Conservation (phyloP, 495 filamentous ascomycete genomes). For the Trichoderma virens region DNA sequence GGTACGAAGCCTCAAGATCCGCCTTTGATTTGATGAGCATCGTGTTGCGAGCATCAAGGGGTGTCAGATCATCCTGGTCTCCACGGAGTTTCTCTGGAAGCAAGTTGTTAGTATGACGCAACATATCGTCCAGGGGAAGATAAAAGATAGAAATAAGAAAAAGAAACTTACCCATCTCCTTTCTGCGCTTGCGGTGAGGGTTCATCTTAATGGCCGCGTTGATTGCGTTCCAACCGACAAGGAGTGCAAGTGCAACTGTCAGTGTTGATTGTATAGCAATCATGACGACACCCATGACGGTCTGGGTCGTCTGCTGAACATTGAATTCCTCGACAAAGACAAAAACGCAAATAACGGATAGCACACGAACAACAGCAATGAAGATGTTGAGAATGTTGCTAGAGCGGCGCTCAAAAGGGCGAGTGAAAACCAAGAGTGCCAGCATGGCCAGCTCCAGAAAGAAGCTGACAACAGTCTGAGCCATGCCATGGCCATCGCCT, state of each 20-base stretch:
- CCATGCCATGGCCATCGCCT: slow-evolving; percentile 76
- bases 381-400: slow-evolving; percentile 89
- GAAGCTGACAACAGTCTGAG: slow-evolving; percentile 71
- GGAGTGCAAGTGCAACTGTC: slow-evolving; percentile 75
- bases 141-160: background rate
- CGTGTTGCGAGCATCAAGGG: slow-evolving; percentile 83
- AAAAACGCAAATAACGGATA: slow-evolving; percentile 83
- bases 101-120: slow-evolving; percentile 17
- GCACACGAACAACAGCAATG: slow-evolving; percentile 89
- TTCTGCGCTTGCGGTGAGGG: slow-evolving; percentile 75
- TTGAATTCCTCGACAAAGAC: slow-evolving; percentile 92
- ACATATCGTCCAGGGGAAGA: background rate
- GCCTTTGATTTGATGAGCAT: slow-evolving; percentile 52
- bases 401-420: slow-evolving; percentile 77
- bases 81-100: slow-evolving; percentile 68
- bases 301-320: slow-evolving; percentile 90
- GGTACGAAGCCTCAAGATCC: background rate
- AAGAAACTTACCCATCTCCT: slow-evolving; percentile 66
- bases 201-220: slow-evolving; percentile 77
- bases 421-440: slow-evolving; percentile 68
- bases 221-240: slow-evolving; percentile 86
- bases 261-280: slow-evolving; percentile 83
- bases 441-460: slow-evolving; percentile 68
- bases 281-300: slow-evolving; percentile 76
- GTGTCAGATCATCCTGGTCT: slow-evolving; percentile 80